Percentiles rank a stretch among this genome's conserved stretches.
Evolutionary conservation across 305 asterid genomes (phyloP).

Genomic region (Ajuga reptans): DNA sequence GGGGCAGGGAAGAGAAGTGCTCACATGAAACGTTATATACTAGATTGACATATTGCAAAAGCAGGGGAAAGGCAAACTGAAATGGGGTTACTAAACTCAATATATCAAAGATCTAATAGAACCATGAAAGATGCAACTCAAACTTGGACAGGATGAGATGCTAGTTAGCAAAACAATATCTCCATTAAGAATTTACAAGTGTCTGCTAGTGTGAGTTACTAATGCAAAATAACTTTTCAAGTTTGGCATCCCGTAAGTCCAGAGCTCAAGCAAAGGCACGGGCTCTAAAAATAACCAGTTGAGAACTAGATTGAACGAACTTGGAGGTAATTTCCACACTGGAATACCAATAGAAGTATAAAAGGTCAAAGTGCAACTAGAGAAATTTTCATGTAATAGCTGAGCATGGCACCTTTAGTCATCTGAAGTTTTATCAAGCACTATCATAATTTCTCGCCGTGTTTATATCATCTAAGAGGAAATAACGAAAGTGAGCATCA

Average conservation of each 20-base stretch:
- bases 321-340: not conserved
- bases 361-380: not conserved
- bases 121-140: not conserved
- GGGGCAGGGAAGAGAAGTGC: not conserved
- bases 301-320: not conserved
- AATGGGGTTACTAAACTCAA: not conserved
- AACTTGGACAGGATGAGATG: not conserved
- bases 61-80: not conserved
- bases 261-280: slow-evolving; percentile 5
- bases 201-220: not conserved
- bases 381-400: not conserved
- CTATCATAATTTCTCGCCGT: not conserved
- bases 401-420: not conserved
- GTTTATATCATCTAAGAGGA: not conserved
- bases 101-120: not conserved
- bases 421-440: not conserved
- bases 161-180: not conserved
- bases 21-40: not conserved
- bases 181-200: not conserved
- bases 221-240: not conserved
- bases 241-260: not conserved
- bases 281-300: not conserved
- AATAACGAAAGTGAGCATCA: not conserved
- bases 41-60: not conserved
- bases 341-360: not conserved